These are phyloP conservation scores for Pseudogymnoascus sp. DNA, from an alignment of 2,329 filamentous ascomycete species.

Conservation along the genomic window DNA sequence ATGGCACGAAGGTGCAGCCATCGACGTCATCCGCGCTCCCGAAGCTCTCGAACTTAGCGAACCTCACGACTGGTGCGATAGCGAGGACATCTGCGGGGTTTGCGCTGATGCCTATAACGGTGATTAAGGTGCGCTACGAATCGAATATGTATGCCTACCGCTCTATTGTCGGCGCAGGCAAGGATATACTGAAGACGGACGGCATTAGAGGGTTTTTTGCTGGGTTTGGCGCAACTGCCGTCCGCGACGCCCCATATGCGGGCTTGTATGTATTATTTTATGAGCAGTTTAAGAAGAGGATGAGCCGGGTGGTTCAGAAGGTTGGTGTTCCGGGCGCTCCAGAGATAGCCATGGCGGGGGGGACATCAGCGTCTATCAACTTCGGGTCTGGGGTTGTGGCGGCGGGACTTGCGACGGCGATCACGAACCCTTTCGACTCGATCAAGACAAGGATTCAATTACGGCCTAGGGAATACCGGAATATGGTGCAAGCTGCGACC, in stretches of 20 bases:
- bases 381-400: conserved; percentile 76
- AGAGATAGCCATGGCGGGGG: conserved; percentile 22
- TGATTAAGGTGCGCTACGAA: conserved; percentile 95
- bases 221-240: conserved; percentile 86
- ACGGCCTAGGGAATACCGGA: conserved; percentile 72
- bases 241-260: conserved; percentile 93
- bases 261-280: conserved; percentile 93
- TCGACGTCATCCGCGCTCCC: conserved; percentile 64
- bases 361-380: conserved; percentile 62
- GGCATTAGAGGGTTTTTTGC: conserved; percentile 82
- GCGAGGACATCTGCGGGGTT: conserved; percentile 83
- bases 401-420: conserved; percentile 71
- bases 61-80: conserved; percentile 74
- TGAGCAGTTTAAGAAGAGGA: conserved; percentile 66
- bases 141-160: conserved; percentile 77
- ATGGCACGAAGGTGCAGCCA: conserved; percentile 17
- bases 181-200: conserved; percentile 65
- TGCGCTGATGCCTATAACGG: conserved; percentile 88
- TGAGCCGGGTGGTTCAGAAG: conserved; percentile 32
- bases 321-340: conserved; percentile 19
- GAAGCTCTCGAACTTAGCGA: conserved; percentile 74
- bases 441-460: conserved; percentile 93
- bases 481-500: conserved; percentile 68
- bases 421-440: conserved; percentile 95
- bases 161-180: conserved; percentile 63